Base-by-base conservation (phyloP, 192 early-diverging fungal species). In the Gaertneriomyces semiglobifer region DNA sequence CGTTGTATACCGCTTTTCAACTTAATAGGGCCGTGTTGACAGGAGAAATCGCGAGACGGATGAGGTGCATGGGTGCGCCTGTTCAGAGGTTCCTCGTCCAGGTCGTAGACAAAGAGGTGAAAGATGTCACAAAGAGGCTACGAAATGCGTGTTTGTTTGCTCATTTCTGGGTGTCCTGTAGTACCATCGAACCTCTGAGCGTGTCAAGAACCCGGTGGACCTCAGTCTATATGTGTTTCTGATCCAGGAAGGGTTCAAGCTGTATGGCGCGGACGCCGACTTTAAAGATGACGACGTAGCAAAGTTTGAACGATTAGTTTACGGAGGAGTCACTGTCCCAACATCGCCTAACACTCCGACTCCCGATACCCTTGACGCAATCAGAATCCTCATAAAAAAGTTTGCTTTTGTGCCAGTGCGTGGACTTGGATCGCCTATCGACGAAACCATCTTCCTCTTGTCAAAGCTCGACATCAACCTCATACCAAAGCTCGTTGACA, bases 221-320 rank as follows among this genome's bases (percentile, higher is more conserved):
- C 20, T 73, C 19, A 14, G 48, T 5, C 40, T 68, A 12, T 77
- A 61, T 20, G 69, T 76, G 58, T 79, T 74, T 46, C 77, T 79
- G 45, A 41, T 79, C 48, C 51, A 68, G 20, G 63, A 63, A 40
- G 78, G 78, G 7, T 79, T 61, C 52, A 25, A 45, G 7, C 19
- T 18, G 8, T 79, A 74, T 41, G 72, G 72, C 7, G 6, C 20
- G 6, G 52, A 71, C n/a, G 71, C 66, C 16, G 78, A 74, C 44
- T 79, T 77, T 60, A 70, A 77, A 20, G 77, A 75, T 62, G 77
- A 75, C 50, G 78, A 79, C 63, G 72, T 74, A n/a, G 65, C 65
- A 20, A 51, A 61, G 9, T 79, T 79, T 62, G 78, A 79, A 60
- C 38, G 78, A 43, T 38, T 70, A 40, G n/a, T 74, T 0, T 74